Evolutionary conservation across 1,284 basidiomycete genomes (phyloP), one percentile per base, ranked within the genome.

Genomic region (Marasmius tenuissimus): DNA sequence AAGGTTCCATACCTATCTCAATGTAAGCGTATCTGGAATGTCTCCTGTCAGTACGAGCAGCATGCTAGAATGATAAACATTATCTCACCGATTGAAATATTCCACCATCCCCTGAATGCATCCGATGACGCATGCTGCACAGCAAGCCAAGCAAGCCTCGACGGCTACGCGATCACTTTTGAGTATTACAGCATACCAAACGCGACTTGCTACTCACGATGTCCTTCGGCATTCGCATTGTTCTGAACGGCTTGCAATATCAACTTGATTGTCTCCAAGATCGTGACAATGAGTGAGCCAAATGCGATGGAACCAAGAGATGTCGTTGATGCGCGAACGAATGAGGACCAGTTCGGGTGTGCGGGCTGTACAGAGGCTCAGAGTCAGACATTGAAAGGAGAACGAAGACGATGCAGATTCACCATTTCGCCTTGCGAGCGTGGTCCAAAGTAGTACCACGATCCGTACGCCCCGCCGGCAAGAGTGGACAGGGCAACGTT

Each of bases 301-400:
- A 96, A 95, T 4, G 93, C 92, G 68, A 97, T 94, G 0, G 92
- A 94, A 6, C 94, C 95, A 35, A 97, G 82, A 0, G 92, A 95
- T 58, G 91, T 78, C 0, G 93, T 94, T 14, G 89, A 91, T n/a
- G 93, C 90, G 33, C 94, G 86, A 40, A 83, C 81, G 71, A 97
- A 92, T 0, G 92, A 82, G 50, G 86, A 83, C 1, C 86, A 68
- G 22, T 89, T 91, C 0, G 92, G 91, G 69, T 90, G 83, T 61
- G 84, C 84, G 33, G 91, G 92, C 83, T 89, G 76, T 67, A 54
- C 64, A 65, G 10, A 59, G 55, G 35, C 60, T 37, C 18, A 37
- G 39, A 57, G 42, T 16, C 57, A 42, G 49, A 33, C 60, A 35
- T 42, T 27, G 27, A 27, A 27, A 27, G 27, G 2, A 60, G 54